A percentile compares a stretch with the other conserved stretches of the same genome.
These are phyloP conservation scores for Misopates orontium DNA, from an alignment of 257 asterid genomes.

Conservation along the genomic window DNA sequence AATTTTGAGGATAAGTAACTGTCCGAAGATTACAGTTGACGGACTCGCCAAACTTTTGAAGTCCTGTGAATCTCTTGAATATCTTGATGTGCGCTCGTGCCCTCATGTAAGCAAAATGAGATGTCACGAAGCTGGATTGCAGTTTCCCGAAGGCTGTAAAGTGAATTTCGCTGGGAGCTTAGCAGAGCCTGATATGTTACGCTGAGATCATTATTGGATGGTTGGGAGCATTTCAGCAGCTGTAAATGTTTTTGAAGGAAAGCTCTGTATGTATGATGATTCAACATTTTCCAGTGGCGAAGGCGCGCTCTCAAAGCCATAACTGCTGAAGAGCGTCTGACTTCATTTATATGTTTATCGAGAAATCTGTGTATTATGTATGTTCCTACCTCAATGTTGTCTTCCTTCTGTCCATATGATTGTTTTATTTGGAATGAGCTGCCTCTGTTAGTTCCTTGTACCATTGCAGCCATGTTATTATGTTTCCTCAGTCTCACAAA, in stretches of 20 bases:
- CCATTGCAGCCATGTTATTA: slow-evolving; percentile 16
- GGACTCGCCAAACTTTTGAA: slow-evolving; percentile 58
- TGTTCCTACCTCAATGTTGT: slow-evolving; percentile 26
- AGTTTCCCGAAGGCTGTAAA: slow-evolving; percentile 68
- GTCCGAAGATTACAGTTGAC: slow-evolving; percentile 76
- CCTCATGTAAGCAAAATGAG: slow-evolving; percentile 63
- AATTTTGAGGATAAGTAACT: slow-evolving; percentile 70
- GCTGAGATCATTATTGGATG: slow-evolving; percentile 34
- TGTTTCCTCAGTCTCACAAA: slow-evolving; percentile 13
- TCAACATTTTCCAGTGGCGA: background rate
- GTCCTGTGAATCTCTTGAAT: slow-evolving; percentile 67
- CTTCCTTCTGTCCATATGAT: slow-evolving; percentile 16
- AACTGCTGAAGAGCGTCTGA: background rate
- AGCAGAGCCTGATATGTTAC: slow-evolving; percentile 66
- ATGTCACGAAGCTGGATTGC: slow-evolving; percentile 73
- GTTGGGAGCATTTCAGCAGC: slow-evolving; percentile 6
- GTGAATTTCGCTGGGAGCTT: slow-evolving; percentile 77
- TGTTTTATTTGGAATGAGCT: slow-evolving; percentile 15
- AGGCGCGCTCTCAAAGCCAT: background rate
- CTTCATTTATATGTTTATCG: background rate
- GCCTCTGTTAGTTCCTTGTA: slow-evolving; percentile 22
- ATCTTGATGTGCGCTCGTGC: slow-evolving; percentile 86
- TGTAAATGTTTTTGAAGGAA: background rate
- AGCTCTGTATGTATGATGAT: slow-evolving; percentile 19
- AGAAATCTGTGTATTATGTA: slow-evolving; percentile 2